Evolutionary conservation across 2,329 filamentous ascomycete species (phyloP).

Genomic region (Dactylellina drechsleri): DNA sequence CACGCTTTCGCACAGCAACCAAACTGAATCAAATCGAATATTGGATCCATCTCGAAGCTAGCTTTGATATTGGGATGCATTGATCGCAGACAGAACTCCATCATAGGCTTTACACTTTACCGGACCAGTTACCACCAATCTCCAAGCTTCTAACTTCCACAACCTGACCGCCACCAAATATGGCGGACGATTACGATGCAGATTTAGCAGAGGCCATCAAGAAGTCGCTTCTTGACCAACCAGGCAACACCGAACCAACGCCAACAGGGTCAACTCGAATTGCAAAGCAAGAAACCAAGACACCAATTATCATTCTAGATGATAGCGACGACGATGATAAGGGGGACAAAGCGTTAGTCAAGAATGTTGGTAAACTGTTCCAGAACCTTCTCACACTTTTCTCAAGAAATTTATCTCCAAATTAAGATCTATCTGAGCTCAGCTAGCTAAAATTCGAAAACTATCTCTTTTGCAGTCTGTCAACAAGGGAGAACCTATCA

Average conservation of each 20-base stretch:
- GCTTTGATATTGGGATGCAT: too few species aligned
- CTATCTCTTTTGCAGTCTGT: conserved; percentile 11
- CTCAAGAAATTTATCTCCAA: background rate
- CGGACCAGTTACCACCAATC: too few species aligned
- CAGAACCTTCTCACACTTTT: background rate
- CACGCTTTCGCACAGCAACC: background rate
- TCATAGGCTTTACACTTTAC: too few species aligned
- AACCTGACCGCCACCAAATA: background rate
- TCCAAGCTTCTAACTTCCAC: background rate
- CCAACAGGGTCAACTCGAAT: conserved; percentile 38
- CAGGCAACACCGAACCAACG: conserved; percentile 8
- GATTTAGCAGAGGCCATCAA: conserved; percentile 49
- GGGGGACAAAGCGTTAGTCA: conserved; percentile 23
- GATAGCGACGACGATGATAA: conserved; percentile 36
- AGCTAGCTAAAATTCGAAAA: background rate
- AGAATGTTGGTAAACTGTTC: conserved; percentile 23
- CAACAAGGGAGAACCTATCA: conserved; percentile 14
- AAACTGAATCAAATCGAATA: background rate
- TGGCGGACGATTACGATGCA: conserved; percentile 50
- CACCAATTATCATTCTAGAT: conserved; percentile 38
- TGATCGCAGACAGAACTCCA: too few species aligned
- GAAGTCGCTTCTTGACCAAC: conserved; percentile 33
- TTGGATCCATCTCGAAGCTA: too few species aligned
- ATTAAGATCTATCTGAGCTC: background rate
- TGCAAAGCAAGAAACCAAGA: conserved; percentile 27